Evolutionary conservation across 129 eudicot species (phyloP).

Genomic region (Gnaphalium uliginosum): DNA sequence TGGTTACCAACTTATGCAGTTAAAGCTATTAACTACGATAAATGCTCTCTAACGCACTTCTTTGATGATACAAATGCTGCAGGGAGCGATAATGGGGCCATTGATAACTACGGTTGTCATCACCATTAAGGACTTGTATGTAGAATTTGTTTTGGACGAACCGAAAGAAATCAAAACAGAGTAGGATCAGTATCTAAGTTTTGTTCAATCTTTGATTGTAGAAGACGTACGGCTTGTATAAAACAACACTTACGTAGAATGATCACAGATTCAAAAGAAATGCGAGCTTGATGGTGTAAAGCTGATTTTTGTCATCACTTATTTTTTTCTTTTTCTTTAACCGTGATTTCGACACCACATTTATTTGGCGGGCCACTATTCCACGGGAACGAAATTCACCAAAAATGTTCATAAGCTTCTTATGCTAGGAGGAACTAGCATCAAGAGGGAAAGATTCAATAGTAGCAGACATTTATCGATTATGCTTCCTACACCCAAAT

Average conservation of each 20-base stretch:
- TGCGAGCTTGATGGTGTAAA: too few relatives aligned
- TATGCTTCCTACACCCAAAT: too few relatives aligned
- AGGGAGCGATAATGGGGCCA: constrained; percentile 99
- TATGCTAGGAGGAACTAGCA: too few relatives aligned
- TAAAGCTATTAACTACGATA: neutral
- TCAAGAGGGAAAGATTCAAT: too few relatives aligned
- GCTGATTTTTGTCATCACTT: too few relatives aligned
- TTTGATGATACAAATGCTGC: constrained; percentile 19
- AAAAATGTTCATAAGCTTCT: too few relatives aligned
- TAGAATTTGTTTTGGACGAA: constrained; percentile 81
- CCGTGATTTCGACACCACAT: too few relatives aligned
- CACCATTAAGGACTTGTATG: constrained; percentile 86
- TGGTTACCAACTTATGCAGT: neutral
- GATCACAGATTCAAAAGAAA: neutral
- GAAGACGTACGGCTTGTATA: neutral
- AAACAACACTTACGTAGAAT: neutral
- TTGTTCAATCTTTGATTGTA: neutral
- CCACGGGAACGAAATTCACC: too few relatives aligned
- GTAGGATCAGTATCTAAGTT: constrained; percentile 15
- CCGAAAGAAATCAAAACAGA: constrained; percentile 55
- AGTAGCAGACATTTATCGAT: too few relatives aligned
- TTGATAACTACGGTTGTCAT: constrained; percentile 85
- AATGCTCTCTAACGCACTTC: neutral
- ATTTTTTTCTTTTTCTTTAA: too few relatives aligned
- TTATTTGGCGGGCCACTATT: too few relatives aligned